Conservation (phyloP, 1,139 yeast genomes). For the Diutina neorugosa region DNA sequence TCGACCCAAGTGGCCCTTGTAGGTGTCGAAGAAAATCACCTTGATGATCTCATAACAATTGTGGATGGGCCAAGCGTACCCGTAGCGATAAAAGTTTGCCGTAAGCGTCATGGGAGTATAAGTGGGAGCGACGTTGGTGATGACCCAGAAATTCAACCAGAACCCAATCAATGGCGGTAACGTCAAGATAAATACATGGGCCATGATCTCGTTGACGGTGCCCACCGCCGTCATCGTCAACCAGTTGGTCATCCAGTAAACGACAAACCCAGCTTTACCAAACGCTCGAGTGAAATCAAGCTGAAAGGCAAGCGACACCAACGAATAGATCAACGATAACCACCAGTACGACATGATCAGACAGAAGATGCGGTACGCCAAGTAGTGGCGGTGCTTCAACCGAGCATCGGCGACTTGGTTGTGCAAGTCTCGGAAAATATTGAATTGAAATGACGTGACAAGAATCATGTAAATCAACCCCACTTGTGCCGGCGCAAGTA, state of each 20-base stretch:
- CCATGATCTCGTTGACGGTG: constrained; percentile 50
- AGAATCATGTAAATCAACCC: constrained; percentile 69
- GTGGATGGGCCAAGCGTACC: constrained; percentile 55
- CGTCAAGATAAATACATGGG: constrained; percentile 30
- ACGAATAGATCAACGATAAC: constrained; percentile 40
- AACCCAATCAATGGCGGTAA: constrained; percentile 41
- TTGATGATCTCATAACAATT: constrained; percentile 44
- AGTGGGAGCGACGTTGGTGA: constrained; percentile 47
- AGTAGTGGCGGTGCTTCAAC: constrained; percentile 24
- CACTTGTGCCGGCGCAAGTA: constrained; percentile 57
- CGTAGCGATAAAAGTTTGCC: constrained; percentile 45
- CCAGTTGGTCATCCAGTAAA: constrained; percentile 52
- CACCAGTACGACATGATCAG: constrained; percentile 21
- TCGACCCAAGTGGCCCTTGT: constrained; percentile 44
- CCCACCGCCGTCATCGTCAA: constrained; percentile 51
- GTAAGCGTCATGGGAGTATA: constrained; percentile 45
- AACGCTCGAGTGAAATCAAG: constrained; percentile 39
- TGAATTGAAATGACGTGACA: constrained; percentile 41
- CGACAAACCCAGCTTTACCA: constrained; percentile 51
- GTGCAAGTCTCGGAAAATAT: constrained; percentile 45
- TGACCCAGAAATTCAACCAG: constrained; percentile 54
- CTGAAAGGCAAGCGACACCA: constrained; percentile 48
- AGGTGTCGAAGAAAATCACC: constrained; percentile 44
- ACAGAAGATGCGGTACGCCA: constrained; percentile 31
- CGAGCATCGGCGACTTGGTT: constrained; percentile 28